Percentiles rank a stretch among this genome's conserved stretches.
phyloP scores from a whole-genome alignment of 352 stramenopile species.

The Paralagenidium karlingii region DNA sequence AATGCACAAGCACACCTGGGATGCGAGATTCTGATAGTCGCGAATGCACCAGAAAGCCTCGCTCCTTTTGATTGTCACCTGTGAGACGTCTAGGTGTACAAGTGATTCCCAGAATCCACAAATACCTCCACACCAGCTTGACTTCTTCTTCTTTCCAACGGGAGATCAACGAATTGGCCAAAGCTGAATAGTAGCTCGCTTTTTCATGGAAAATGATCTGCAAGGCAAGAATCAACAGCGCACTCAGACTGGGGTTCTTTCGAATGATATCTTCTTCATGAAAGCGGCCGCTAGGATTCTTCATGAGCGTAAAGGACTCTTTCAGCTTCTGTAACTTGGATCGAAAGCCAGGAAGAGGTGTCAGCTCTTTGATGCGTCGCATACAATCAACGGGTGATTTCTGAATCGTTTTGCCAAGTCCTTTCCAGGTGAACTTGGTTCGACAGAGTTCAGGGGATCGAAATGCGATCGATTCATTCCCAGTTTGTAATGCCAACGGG shows the following conservation, averaged over 20 bases:
- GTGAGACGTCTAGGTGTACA: conserved; percentile 29
- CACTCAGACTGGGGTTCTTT: conserved; percentile 41
- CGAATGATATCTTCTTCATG: conserved; percentile 49
- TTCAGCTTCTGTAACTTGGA: conserved; percentile 48
- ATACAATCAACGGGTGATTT: conserved; percentile 57
- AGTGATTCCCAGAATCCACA: conserved; percentile 70
- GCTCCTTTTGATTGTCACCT: conserved; percentile 43
- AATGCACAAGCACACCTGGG: conserved; percentile 44
- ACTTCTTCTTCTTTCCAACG: conserved; percentile 61
- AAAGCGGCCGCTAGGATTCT: conserved; percentile 59
- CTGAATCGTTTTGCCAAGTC: conserved; percentile 34
- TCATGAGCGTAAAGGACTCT: conserved; percentile 36
- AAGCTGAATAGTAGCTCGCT: conserved; percentile 48
- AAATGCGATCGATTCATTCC: conserved; percentile 56
- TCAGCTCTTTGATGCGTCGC: conserved; percentile 49
- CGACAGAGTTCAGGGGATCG: conserved; percentile 34
- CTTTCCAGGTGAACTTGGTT: conserved; percentile 62
- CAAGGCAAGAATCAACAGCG: conserved; percentile 48
- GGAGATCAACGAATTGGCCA: conserved; percentile 63
- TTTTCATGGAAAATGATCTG: conserved; percentile 75
- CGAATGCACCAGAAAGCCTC: conserved; percentile 57
- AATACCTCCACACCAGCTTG: conserved; percentile 74
- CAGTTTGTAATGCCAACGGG: conserved; percentile 44
- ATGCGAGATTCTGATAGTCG: conserved; percentile 63
- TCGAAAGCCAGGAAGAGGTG: conserved; percentile 44